phyloP scores from a whole-genome alignment of 2,329 filamentous ascomycete genomes.

The Calonectria pteridis region DNA sequence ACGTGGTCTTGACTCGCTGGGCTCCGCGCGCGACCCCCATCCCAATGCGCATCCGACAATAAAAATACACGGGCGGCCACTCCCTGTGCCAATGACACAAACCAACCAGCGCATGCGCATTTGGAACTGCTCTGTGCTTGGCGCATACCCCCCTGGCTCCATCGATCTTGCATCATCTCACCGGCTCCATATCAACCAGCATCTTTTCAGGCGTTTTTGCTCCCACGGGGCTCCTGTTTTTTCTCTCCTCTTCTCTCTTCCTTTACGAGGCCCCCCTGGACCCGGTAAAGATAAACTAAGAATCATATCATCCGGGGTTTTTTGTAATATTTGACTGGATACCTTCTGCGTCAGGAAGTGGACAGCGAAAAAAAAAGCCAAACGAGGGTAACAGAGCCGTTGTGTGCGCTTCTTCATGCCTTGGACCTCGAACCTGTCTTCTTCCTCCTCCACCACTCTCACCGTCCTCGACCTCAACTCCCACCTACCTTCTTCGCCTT shows the following conservation, averaged over 20 bases:
- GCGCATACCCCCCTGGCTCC: not conserved
- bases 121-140: conserved; percentile 28
- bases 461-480: not conserved
- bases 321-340: not conserved
- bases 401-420: not conserved
- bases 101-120: conserved; percentile 36
- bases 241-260: not conserved
- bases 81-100: not conserved
- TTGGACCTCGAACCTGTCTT: not conserved
- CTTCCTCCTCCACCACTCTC: not conserved
- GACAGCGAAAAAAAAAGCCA: not conserved
- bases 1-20: not conserved
- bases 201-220: not conserved
- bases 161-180: conserved; percentile 10
- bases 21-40: not conserved
- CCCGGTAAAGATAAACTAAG: not conserved
- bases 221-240: not conserved
- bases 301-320: not conserved
- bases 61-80: not conserved
- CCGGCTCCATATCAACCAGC: conserved; percentile 10
- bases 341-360: not conserved
- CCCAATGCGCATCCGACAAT: not conserved
- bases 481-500: not conserved
- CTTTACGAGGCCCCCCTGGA: not conserved
- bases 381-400: not conserved